These are phyloP conservation scores for Elsinoe australis DNA, from an alignment of 2,329 filamentous ascomycete genomes.

Conservation along the genomic window DNA sequence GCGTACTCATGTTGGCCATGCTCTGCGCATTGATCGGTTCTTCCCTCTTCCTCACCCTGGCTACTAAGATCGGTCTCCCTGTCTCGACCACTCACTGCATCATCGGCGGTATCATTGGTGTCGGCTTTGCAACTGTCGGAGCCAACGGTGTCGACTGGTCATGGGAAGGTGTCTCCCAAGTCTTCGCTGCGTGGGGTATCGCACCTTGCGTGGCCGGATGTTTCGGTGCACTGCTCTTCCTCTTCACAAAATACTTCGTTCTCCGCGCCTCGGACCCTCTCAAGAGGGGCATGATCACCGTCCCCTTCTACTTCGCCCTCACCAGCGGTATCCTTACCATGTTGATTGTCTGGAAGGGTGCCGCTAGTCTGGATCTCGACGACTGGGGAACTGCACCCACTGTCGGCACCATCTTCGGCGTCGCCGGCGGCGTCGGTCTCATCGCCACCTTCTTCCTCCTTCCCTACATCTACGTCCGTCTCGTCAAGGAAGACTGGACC, in stretches of 20 bases:
- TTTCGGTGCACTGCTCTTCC: constrained; percentile 50
- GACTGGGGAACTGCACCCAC: constrained; percentile 36
- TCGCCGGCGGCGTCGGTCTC: constrained; percentile 44
- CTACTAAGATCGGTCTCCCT: constrained; percentile 46
- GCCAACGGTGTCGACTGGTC: constrained; percentile 49
- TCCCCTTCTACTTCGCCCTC: constrained; percentile 52
- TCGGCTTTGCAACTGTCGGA: constrained; percentile 47
- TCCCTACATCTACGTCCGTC: constrained; percentile 51
- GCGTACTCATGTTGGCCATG: constrained; percentile 48
- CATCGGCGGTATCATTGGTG: constrained; percentile 38
- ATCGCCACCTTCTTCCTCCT: constrained; percentile 49
- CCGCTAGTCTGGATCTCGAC: constrained; percentile 42
- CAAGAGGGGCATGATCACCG: constrained; percentile 44
- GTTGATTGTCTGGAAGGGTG: constrained; percentile 40
- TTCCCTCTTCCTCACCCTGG: constrained; percentile 47
- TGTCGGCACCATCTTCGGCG: constrained; percentile 48
- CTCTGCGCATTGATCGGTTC: constrained; percentile 47
- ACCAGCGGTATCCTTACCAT: constrained; percentile 48
- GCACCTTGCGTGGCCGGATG: constrained; percentile 49
- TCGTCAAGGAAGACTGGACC: constrained; percentile 55
- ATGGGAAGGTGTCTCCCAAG: constrained; percentile 50
- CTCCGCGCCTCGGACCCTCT: constrained; percentile 48
- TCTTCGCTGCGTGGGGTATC: constrained; percentile 57
- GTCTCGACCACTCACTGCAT: constrained; percentile 50
- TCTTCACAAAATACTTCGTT: constrained; percentile 50